Evolutionary conservation across 2,329 filamentous ascomycete genomes (phyloP).

Genomic region (Leptographium lundbergii): DNA sequence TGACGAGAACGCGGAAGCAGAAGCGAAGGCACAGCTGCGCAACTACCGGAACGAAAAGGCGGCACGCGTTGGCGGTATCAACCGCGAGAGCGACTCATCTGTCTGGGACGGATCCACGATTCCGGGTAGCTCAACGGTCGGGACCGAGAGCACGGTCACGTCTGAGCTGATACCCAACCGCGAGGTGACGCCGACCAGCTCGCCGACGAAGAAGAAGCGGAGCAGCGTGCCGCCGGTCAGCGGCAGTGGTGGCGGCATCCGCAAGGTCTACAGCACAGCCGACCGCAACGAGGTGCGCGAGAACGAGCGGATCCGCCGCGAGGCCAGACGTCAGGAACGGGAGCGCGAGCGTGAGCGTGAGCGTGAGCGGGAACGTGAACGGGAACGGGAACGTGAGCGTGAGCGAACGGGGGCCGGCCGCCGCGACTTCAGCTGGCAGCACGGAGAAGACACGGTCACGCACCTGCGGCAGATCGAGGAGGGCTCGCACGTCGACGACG

Average conservation of each 20-base stretch:
- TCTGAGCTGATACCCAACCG: slow-evolving; percentile 48
- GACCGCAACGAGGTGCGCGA: slow-evolving; percentile 41
- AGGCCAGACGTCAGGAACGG: slow-evolving; percentile 38
- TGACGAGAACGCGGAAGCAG: slow-evolving; percentile 51
- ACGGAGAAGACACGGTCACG: slow-evolving; percentile 19
- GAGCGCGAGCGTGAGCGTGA: slow-evolving; percentile 31
- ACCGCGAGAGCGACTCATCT: slow-evolving; percentile 66
- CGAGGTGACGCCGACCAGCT: slow-evolving; percentile 43
- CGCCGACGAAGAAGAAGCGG: slow-evolving; percentile 29
- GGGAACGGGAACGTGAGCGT: not conserved
- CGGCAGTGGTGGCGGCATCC: slow-evolving; percentile 31
- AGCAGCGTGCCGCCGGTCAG: not conserved
- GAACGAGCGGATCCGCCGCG: slow-evolving; percentile 40
- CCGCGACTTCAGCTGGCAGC: slow-evolving; percentile 43
- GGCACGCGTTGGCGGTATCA: slow-evolving; percentile 79
- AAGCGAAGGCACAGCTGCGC: slow-evolving; percentile 56
- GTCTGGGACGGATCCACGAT: slow-evolving; percentile 63
- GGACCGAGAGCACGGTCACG: slow-evolving; percentile 31
- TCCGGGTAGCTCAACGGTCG: slow-evolving; percentile 43
- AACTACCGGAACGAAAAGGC: slow-evolving; percentile 78
- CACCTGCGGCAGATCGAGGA: slow-evolving; percentile 19
- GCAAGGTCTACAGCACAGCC: slow-evolving; percentile 49
- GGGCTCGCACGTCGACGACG: slow-evolving; percentile 15
- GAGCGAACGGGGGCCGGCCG: slow-evolving; percentile 18
- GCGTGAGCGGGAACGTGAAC: not conserved